phyloP scores from a whole-genome alignment of 306 rosid genomes.

The Cyclanthera cordifolia region DNA sequence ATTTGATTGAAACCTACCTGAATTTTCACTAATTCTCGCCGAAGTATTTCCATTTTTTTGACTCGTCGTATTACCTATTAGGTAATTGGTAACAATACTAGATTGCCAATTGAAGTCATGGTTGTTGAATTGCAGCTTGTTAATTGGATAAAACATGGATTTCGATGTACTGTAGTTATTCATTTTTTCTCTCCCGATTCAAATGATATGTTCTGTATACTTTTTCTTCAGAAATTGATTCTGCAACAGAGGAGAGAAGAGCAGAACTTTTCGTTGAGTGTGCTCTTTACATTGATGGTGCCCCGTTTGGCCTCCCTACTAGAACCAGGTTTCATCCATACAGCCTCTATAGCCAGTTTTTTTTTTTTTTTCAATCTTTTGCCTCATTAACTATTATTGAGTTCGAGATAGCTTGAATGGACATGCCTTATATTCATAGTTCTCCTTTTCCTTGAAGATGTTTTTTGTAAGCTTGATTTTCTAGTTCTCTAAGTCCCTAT shows the following conservation, averaged over 20 bases:
- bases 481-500: not conserved
- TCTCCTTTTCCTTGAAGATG: not conserved
- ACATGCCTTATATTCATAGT: not conserved
- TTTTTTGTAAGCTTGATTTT: not conserved
- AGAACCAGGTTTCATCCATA: conserved; percentile 56
- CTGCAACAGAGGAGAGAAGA: conserved; percentile 45
- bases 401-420: not conserved
- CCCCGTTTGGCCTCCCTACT: conserved; percentile 83
- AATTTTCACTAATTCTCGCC: not conserved
- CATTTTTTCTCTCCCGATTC: not conserved
- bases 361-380: not conserved
- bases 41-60: not conserved
- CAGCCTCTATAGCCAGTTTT: not conserved
- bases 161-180: not conserved
- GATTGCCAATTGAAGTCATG: not conserved
- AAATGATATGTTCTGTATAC: not conserved
- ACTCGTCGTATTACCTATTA: not conserved
- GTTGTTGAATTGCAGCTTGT: not conserved
- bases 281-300: conserved; percentile 74
- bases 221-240: conserved; percentile 36
- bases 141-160: not conserved
- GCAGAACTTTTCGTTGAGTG: conserved; percentile 82
- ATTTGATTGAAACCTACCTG: not conserved
- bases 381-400: not conserved
- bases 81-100: not conserved